phyloP scores from a whole-genome alignment of 345 rosid species.

The Erucastrum elatum region DNA sequence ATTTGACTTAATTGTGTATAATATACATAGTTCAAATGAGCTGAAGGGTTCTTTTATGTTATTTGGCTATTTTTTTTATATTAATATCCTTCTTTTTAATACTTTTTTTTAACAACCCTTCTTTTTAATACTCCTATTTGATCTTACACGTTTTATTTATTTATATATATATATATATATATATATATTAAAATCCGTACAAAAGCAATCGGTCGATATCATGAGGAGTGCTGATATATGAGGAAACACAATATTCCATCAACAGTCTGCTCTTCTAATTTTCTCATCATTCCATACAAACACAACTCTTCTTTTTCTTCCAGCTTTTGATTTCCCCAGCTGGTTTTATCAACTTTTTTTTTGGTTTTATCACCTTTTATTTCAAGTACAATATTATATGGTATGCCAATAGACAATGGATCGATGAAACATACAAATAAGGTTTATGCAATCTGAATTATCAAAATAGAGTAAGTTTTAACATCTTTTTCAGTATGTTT shows the following conservation, averaged over 20 bases:
- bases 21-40: too few species aligned
- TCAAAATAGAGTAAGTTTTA: neutral
- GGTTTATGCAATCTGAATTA: neutral
- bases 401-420: neutral
- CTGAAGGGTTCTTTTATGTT: too few species aligned
- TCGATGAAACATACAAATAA: neutral
- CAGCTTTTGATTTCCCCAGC: constrained; percentile 32
- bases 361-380: neutral
- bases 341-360: neutral
- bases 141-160: neutral
- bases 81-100: neutral
- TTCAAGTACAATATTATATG: neutral
- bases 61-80: too few species aligned
- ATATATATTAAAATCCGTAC: neutral
- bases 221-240: constrained; percentile 36
- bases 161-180: neutral
- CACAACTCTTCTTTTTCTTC: constrained; percentile 10
- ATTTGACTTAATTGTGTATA: too few species aligned
- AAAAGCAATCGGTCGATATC: constrained; percentile 17
- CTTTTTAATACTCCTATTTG: neutral
- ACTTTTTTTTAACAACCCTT: too few species aligned
- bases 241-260: constrained; percentile 42
- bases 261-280: constrained; percentile 34
- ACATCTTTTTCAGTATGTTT: neutral
- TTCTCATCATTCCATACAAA: constrained; percentile 26